A percentile compares a stretch with the other conserved stretches of the same genome.
phyloP scores from a whole-genome alignment of 257 asterid genomes.

The Solanum chiquidenum region DNA sequence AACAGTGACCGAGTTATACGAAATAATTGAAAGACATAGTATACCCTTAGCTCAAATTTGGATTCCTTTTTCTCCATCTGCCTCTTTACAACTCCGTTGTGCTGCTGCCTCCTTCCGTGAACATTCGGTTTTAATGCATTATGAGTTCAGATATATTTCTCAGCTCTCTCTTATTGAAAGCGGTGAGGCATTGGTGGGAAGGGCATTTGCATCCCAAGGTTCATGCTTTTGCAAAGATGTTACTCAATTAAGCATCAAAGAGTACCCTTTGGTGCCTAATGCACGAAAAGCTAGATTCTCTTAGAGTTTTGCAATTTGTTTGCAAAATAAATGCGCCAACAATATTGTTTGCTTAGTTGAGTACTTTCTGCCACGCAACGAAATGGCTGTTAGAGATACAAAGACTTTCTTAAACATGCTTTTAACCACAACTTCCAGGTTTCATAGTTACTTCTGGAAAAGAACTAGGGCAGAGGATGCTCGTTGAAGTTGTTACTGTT shows the following conservation, averaged over 20 bases:
- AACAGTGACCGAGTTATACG: fast-evolving
- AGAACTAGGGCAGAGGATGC: background rate
- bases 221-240: background rate
- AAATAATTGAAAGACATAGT: fast-evolving
- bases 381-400: background rate
- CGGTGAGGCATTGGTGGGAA: fast-evolving
- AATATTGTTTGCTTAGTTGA: no score
- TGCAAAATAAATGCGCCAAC: no score
- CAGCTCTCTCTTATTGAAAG: fast-evolving
- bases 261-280: no score
- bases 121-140: background rate
- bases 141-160: background rate
- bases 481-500: background rate
- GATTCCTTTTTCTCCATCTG: background rate
- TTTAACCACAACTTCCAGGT: background rate
- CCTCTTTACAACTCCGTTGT: fast-evolving
- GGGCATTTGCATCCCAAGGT: background rate
- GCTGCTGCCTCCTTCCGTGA: background rate
- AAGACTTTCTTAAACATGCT: background rate
- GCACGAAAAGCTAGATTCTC: no score
- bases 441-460: background rate
- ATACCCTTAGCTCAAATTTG: background rate
- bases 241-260: background rate
- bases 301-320: no score
- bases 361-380: background rate